Percentiles rank a stretch among this genome's conserved stretches.
Evolutionary conservation across 768 basidiomycete genomes (phyloP).

Genomic region (Boletus reticulatus): DNA sequence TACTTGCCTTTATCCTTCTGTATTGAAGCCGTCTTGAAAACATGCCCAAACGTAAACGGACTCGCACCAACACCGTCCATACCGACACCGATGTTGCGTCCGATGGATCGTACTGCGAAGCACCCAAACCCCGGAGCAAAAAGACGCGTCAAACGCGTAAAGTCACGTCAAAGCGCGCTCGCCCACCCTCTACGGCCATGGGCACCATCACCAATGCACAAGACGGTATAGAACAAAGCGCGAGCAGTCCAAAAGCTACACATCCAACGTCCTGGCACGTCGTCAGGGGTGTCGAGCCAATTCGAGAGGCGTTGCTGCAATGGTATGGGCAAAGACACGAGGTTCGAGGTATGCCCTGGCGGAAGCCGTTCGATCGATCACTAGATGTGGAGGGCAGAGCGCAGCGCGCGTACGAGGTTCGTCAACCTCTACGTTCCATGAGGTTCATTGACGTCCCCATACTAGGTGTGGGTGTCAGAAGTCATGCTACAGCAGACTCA

Average conservation of each 20-base stretch:
- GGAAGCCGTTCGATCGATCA: conserved; percentile 63
- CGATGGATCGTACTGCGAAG: conserved; percentile 22
- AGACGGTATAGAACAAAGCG: background rate
- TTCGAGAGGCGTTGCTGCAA: conserved; percentile 48
- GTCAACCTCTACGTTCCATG: conserved; percentile 3
- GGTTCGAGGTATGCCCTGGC: conserved; percentile 88
- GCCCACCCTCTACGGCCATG: background rate
- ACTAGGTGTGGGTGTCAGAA: conserved; percentile 84
- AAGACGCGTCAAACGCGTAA: conserved; percentile 17
- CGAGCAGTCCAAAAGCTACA: background rate
- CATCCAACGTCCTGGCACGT: conserved; percentile 52
- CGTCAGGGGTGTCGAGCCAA: conserved; percentile 36
- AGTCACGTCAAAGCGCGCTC: conserved; percentile 13
- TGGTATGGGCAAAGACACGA: conserved; percentile 77
- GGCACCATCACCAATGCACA: background rate
- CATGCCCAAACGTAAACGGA: conserved; percentile 33
- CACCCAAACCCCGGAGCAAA: conserved; percentile 7
- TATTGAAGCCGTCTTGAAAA: too few species aligned
- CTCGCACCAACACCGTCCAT: background rate
- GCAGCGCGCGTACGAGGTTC: conserved; percentile 90
- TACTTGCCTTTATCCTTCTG: too few species aligned
- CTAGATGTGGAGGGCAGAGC: conserved; percentile 58
- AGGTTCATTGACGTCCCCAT: background rate
- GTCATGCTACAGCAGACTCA: conserved; percentile 98
- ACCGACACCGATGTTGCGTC: conserved; percentile 18